Base-by-base conservation (phyloP, 805 yeast genomes). In the Wickerhamiella parazyma region DNA sequence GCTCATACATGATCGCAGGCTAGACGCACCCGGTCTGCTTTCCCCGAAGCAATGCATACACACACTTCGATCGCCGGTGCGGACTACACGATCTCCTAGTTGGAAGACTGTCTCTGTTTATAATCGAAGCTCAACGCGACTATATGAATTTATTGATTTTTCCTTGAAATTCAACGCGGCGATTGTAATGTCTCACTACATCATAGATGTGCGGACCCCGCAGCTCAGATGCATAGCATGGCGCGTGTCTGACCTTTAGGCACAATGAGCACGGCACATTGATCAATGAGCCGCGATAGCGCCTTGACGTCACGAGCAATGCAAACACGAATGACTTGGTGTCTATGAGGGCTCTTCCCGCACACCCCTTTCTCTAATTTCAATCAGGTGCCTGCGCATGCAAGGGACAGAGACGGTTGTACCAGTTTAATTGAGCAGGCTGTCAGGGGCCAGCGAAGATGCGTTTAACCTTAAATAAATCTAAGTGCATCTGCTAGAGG, bases 331-430 rank as follows among this genome's bases (percentile, higher is more conserved):
- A n/a, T n/a, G n/a, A n/a, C n/a, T n/a, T n/a, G n/a, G n/a, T n/a
- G n/a, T n/a, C n/a, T n/a, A n/a, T n/a, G n/a, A n/a, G n/a, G n/a
- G n/a, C n/a, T n/a, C n/a, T n/a, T n/a, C n/a, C n/a, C n/a, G n/a
- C n/a, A n/a, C 31, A 11, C 16, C 31, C 31, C 31, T 16, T 28
- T 28, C 12, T 28, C 12, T n/a, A 28, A 28, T 28, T 8, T 28
- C 16, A 16, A 17, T n/a, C 35, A 17, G 14, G 39, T 36, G 33
- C 39, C 39, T 36, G 39, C 39, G 39, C 28, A 24, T 36, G 39
- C 39, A 36, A 36, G 39, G 39, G 6, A 36, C 39, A 16, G 17
- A 22, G 31, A 11, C 16, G 31, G 16, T 12, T 11, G 31, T 11
- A 16, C 31, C 31, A 28, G 16, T n/a, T n/a, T 12, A n/a, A 14